phyloP scores from a whole-genome alignment of 441 rosid species.

The Pelargonium australe region DNA sequence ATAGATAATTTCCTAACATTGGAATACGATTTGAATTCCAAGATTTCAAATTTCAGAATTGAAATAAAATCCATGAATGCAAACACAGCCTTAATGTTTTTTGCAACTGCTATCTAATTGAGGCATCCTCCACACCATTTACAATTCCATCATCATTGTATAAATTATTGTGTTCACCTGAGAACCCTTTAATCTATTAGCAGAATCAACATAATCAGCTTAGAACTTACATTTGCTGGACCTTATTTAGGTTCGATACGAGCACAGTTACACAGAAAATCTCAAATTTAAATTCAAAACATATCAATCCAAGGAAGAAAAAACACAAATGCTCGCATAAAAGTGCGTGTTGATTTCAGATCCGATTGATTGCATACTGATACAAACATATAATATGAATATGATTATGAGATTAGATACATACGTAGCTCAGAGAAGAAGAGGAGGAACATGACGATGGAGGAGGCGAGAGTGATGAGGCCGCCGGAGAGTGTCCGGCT shows the following conservation, averaged over 20 bases:
- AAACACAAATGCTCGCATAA: not conserved
- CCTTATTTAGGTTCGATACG: not conserved
- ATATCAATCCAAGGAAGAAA: too few species aligned
- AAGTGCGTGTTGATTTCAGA: not conserved
- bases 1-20: too few species aligned
- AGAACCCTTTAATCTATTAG: not conserved
- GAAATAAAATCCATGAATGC: too few species aligned
- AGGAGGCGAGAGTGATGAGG: slow-evolving; percentile 71
- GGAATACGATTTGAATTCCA: too few species aligned
- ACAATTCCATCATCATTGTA: not conserved
- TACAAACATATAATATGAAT: not conserved
- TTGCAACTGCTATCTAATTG: not conserved
- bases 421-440: slow-evolving; percentile 91
- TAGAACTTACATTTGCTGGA: not conserved
- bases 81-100: not conserved
- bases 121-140: not conserved
- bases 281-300: not conserved
- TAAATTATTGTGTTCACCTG: not conserved
- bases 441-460: slow-evolving; percentile 82
- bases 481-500: slow-evolving; percentile 93
- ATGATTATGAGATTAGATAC: slow-evolving; percentile 16
- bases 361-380: not conserved
- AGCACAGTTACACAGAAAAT: too few species aligned
- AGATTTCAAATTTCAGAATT: too few species aligned
- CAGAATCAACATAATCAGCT: not conserved